A percentile compares a stretch with the other conserved stretches of the same genome.
Evolutionary conservation across 2,329 filamentous ascomycete species (phyloP).

Genomic region (Cercospora canescens): DNA sequence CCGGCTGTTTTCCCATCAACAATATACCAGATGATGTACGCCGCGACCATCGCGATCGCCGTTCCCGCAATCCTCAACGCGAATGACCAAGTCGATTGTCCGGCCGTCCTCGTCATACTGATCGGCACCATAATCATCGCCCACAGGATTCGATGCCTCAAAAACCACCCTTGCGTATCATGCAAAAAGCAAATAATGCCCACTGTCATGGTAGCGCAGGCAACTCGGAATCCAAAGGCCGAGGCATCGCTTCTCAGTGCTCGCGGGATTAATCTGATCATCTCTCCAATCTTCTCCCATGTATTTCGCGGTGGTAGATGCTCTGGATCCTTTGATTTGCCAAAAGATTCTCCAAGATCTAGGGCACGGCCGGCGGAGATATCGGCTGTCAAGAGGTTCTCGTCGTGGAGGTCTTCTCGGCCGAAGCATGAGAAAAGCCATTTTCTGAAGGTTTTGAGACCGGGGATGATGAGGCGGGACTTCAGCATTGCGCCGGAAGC

Average conservation of each 20-base stretch:
- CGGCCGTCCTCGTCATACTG: slow-evolving; percentile 67
- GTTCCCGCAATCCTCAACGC: slow-evolving; percentile 67
- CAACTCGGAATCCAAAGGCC: slow-evolving; percentile 69
- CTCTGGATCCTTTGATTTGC: slow-evolving; percentile 66
- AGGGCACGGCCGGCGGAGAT: slow-evolving; percentile 58
- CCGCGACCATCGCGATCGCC: slow-evolving; percentile 60
- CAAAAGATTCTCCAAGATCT: slow-evolving; percentile 65
- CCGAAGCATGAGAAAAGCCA: slow-evolving; percentile 60
- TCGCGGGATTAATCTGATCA: slow-evolving; percentile 56
- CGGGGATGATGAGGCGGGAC: slow-evolving; percentile 64
- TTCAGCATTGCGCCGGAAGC: slow-evolving; percentile 65
- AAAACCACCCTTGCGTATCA: slow-evolving; percentile 65
- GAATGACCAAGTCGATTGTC: slow-evolving; percentile 69
- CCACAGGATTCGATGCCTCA: slow-evolving; percentile 70
- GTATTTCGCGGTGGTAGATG: slow-evolving; percentile 65
- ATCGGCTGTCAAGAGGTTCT: slow-evolving; percentile 58
- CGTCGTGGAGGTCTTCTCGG: slow-evolving; percentile 55
- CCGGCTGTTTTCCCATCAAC: slow-evolving; percentile 62
- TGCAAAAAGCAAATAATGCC: slow-evolving; percentile 67
- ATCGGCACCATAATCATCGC: slow-evolving; percentile 73
- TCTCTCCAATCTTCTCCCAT: slow-evolving; percentile 63
- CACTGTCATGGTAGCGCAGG: slow-evolving; percentile 70
- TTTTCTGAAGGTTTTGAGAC: slow-evolving; percentile 62
- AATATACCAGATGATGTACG: slow-evolving; percentile 75
- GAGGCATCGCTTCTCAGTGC: slow-evolving; percentile 66